A percentile compares a stretch with the other conserved stretches of the same genome.
Evolutionary conservation across 148 eudicot species (phyloP).

Genomic region (Vaccinium darrowii): DNA sequence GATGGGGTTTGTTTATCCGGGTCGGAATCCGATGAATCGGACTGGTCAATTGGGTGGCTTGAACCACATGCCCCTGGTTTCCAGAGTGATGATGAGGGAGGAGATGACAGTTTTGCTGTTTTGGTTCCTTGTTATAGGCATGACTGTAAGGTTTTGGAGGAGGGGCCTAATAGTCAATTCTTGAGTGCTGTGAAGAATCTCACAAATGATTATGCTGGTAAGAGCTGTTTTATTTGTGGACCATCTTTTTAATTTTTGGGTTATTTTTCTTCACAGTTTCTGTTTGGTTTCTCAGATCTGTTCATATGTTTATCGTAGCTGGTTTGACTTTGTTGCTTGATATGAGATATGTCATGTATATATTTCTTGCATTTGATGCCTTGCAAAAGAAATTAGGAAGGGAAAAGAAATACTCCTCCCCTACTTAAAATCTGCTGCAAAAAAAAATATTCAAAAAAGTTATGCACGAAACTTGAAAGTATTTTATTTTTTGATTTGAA

Average conservation of each 20-base stretch:
- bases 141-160: conserved; percentile 31
- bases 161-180: conserved; percentile 25
- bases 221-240: background rate
- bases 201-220: background rate
- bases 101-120: conserved; percentile 82
- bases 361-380: background rate
- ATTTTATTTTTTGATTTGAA: background rate
- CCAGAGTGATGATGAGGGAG: conserved; percentile 74
- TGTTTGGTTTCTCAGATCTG: background rate
- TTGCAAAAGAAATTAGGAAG: background rate
- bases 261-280: background rate
- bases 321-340: background rate
- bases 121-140: conserved; percentile 83
- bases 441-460: background rate
- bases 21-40: conserved; percentile 96
- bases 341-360: background rate
- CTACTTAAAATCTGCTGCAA: background rate
- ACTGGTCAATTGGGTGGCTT: conserved; percentile 98
- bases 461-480: background rate
- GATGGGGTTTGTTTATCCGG: conserved; percentile 86
- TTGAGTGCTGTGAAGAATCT: conserved; percentile 2
- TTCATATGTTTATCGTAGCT: background rate
- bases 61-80: conserved; percentile 91
- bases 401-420: background rate
- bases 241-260: background rate